Evolutionary conservation across 345 rosid genomes (phyloP), one percentile per base, ranked within the genome.

Genomic region (Salix exigua): DNA sequence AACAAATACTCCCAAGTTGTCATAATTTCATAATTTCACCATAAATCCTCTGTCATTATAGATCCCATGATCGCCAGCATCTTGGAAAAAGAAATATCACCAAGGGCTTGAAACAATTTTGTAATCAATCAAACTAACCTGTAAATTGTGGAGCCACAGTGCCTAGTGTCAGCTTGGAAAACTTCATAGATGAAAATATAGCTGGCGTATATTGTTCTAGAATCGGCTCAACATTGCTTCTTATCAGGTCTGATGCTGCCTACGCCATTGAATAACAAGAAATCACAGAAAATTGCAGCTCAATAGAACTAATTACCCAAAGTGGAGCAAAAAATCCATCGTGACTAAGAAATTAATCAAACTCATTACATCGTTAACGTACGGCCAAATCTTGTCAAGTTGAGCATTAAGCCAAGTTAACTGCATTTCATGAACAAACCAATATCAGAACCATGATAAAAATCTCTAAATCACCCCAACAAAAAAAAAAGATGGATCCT

Each of bases 71-170:
- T 16, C 14, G 18, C 51, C 18, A 46, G 14, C 51, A 14, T 46
- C 4, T 46, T 46, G 18, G 51, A 46, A 46, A 46, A 46, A 46
- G 51, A 14, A 46, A 14, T 13, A 46, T 46, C 51, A 46, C 18
- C 51, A 46, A 46, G 51, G 51, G 4, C 51, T 46, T 46, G 18
- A 14, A 46, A 18, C 18, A 12, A 46, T 46, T 46, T 46, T 6
- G 30, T 53, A 66, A 44, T 28, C 40, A 61, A 9, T 60, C 23
- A 67, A 78, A 78, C 74, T 65, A 26, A 93, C 99, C 97, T 84
- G 94, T 95, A 79, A 95, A 93, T 80, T 91, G 99, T 53, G 98
- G 98, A 84, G 99, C 98, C 53, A 95, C 91, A 55, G 99, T 95
- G 11, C 98, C 99, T 38, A 95, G 97, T 60, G 97, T 95, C 63